Base-by-base conservation (phyloP, 371 early-diverging fungal genomes). In the Actinomucor elegans region DNA sequence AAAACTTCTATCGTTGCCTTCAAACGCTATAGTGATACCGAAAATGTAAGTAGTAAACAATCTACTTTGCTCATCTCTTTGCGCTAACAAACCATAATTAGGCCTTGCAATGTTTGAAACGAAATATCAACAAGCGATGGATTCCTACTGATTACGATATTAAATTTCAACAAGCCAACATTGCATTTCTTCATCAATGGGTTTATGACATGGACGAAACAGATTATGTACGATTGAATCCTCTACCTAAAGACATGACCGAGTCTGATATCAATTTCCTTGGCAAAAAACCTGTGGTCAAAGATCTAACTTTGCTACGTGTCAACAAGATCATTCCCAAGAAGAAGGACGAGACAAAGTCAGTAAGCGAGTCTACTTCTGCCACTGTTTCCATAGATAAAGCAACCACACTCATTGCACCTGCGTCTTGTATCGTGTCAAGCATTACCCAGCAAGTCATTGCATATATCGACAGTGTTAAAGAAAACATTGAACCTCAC, bases 181-280 rank as follows among this genome's bases (percentile, higher is more conserved):
- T 79, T 15, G 91, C 91, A 0, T 95, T 95, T 64, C 59, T 81
- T 27, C 84, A 91, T 59, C 93, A 93, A 55, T 78, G 86, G 0
- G 96, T 95, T 3, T 95, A 81, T 55, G 91, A 92, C 52, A 81
- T 84, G 0, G 35, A 47, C 5, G 28, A 62, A 5, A 62, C 66
- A 8, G 15, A 59, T 1, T 63, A 88, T 41, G 79, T 78, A 0
- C 78, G 73, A n/a, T 61, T 91, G n/a, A 83, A 71, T 11, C 68
- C 83, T 9, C 40, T 84, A 2, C 82, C 88, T 6, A 56, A 61
- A 9, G 64, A 47, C 5, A 11, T 51, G 5, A 43, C 50, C 15
- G 36, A 47, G 8, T 26, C 29, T 7, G 47, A 66, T 24, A 36
- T 65, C 18, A 11, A 10, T 24, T 36, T 47, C 8, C 37, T 65